Percentiles rank a stretch among this genome's conserved stretches.
Conservation (phyloP, 2,329 filamentous ascomycete species). For the Fusarium citri region DNA sequence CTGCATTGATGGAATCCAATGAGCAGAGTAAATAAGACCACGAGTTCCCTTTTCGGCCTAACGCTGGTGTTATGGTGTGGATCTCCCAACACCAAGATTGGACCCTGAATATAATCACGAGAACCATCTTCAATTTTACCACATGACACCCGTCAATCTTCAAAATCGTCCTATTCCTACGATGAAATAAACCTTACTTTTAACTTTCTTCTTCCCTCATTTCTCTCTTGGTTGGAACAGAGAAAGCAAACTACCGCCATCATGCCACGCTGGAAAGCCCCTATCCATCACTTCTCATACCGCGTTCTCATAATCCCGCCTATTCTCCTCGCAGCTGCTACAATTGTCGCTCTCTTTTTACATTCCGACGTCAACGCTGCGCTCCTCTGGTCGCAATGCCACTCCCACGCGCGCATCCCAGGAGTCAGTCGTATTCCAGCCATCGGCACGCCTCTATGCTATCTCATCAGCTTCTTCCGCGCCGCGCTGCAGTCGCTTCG, state of each 20-base stretch:
- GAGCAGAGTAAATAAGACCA: background rate
- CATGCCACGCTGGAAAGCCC: slow-evolving; percentile 51
- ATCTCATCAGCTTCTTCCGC: slow-evolving; percentile 63
- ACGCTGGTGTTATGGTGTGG: slow-evolving; percentile 25
- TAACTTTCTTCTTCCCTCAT: background rate
- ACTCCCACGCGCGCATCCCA: slow-evolving; percentile 60
- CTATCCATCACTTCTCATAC: slow-evolving; percentile 65
- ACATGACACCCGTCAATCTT: slow-evolving; percentile 26
- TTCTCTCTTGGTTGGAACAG: no score
- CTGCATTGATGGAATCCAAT: background rate
- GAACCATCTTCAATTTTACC: slow-evolving; percentile 31
- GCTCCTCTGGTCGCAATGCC: slow-evolving; percentile 66
- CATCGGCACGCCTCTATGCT: slow-evolving; percentile 61
- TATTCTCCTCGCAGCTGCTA: slow-evolving; percentile 59
- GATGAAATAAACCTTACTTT: background rate
- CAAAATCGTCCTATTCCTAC: background rate
- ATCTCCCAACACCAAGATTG: slow-evolving; percentile 28
- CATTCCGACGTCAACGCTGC: slow-evolving; percentile 64
- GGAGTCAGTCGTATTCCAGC: slow-evolving; percentile 58
- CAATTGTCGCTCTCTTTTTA: slow-evolving; percentile 56
- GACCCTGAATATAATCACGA: slow-evolving; percentile 30
- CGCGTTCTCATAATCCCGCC: slow-evolving; percentile 64
- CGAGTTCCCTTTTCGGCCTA: slow-evolving; percentile 18
- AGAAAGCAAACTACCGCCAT: background rate
- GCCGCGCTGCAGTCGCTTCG: slow-evolving; percentile 57